Evolutionary conservation across 257 asterid species (phyloP).

Genomic region (Nicotiana benthamiana): DNA sequence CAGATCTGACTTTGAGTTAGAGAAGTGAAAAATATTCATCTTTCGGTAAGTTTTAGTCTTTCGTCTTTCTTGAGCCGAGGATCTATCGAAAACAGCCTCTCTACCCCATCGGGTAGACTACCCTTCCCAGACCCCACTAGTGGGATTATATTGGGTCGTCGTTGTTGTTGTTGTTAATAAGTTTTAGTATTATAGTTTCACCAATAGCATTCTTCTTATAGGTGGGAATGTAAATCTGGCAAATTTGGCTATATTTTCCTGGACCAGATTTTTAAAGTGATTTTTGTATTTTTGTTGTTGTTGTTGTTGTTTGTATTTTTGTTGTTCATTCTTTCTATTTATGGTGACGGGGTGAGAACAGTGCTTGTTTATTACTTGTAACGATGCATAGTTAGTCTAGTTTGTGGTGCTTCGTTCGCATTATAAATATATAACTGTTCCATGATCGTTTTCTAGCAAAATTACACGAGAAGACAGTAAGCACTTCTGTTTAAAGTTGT

Average conservation of each 20-base stretch:
- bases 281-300: no score
- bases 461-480: background rate
- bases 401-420: background rate
- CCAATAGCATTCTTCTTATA: background rate
- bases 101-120: no score
- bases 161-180: no score
- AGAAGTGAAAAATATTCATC: background rate
- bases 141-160: no score
- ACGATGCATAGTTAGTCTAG: background rate
- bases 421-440: background rate
- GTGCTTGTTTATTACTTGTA: background rate
- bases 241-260: background rate
- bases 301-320: no score
- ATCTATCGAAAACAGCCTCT: no score
- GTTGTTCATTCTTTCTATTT: background rate
- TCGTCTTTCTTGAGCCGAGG: no score
- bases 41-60: background rate
- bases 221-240: background rate
- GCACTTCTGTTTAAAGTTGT: background rate
- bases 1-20: background rate
- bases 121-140: no score
- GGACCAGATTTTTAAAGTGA: background rate
- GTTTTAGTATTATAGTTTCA: background rate
- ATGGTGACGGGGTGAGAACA: no score
- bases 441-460: background rate